These are phyloP conservation scores for Ogataea kodamae DNA, from an alignment of 805 yeast species.

Conservation along the genomic window DNA sequence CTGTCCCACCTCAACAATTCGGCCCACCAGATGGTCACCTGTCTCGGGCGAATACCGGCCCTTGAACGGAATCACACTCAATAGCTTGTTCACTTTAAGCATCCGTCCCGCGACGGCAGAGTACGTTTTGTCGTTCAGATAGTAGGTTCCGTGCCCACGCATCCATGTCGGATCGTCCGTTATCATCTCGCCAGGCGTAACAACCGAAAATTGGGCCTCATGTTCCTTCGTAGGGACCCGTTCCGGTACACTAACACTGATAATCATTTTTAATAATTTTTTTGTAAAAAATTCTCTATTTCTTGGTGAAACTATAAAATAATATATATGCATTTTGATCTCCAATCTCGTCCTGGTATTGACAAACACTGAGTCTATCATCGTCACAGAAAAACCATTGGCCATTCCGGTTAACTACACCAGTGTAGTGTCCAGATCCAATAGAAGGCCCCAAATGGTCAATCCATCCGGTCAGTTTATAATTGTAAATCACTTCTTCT, in stretches of 20 bases:
- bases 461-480: slow-evolving; percentile 58
- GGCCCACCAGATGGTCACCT: slow-evolving; percentile 93
- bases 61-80: slow-evolving; percentile 80
- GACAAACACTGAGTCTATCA: slow-evolving; percentile 48
- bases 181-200: slow-evolving; percentile 95
- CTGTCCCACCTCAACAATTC: slow-evolving; percentile 90
- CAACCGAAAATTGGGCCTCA: slow-evolving; percentile 41
- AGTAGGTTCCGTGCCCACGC: slow-evolving; percentile 97
- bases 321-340: slow-evolving; percentile 59
- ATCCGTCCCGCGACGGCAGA: slow-evolving; percentile 93
- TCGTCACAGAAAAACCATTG: slow-evolving; percentile 78
- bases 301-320: slow-evolving; percentile 46
- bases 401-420: slow-evolving; percentile 54
- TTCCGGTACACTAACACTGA: slow-evolving; percentile 27
- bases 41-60: slow-evolving; percentile 92
- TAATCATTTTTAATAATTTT: slow-evolving; percentile 22
- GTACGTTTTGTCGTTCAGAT: slow-evolving; percentile 67
- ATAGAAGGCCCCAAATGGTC: slow-evolving; percentile 64
- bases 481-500: slow-evolving; percentile 33
- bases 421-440: slow-evolving; percentile 74
- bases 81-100: slow-evolving; percentile 76
- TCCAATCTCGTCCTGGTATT: slow-evolving; percentile 31
- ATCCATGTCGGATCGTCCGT: slow-evolving; percentile 96
- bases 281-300: slow-evolving; percentile 1
- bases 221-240: slow-evolving; percentile 2